Base-by-base conservation (phyloP, 331 rosid genomes). In the Spiraea crenata region DNA sequence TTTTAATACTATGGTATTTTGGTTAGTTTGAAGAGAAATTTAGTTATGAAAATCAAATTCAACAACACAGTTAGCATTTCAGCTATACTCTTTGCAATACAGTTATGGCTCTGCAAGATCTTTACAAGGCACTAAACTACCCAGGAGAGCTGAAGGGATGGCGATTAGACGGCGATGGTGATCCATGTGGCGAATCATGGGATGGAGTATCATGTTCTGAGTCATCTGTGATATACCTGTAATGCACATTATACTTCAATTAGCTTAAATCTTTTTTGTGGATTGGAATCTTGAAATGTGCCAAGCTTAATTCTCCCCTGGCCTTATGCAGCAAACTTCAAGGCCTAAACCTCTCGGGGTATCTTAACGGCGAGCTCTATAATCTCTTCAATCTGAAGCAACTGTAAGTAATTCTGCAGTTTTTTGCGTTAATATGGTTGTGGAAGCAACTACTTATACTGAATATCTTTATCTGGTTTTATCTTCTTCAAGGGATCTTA, bases 111-210 rank as follows among this genome's bases (percentile, higher is more conserved):
- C 97, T 91, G 57, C 83, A 77, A 70, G 90, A 82, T 60, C 68
- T 89, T 51, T 91, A 87, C 78, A 75, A 63, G 72, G 51, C 86
- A 66, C 81, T 93, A 72, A 89, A 91, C 79, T 41, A 51, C 34
- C 88, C 97, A 41, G 35, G 60, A 4, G 74, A 15, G 82, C 86
- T 93, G 72, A 75, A 69, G 60, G 87, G 91, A 55, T 93, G 97
- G 99, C 79, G 68, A 81, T 41, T 49, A 35, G 76, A 83, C 40
- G 81, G 89, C 51, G 79, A 69, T 56, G 92, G 71, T 56, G 92
- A 93, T 83, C 99, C 99, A 65, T 93, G 99, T 67, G 85, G 63
- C 75, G 88, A 93, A 79, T 82, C 86, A 74, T 93, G 96, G 99
- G 73, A 76, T 4, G 97, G 96, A 81, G 95, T 93, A 11, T 84